Base-by-base conservation (phyloP, 805 yeast genomes). In the Saccharomyces eubayanus region DNA sequence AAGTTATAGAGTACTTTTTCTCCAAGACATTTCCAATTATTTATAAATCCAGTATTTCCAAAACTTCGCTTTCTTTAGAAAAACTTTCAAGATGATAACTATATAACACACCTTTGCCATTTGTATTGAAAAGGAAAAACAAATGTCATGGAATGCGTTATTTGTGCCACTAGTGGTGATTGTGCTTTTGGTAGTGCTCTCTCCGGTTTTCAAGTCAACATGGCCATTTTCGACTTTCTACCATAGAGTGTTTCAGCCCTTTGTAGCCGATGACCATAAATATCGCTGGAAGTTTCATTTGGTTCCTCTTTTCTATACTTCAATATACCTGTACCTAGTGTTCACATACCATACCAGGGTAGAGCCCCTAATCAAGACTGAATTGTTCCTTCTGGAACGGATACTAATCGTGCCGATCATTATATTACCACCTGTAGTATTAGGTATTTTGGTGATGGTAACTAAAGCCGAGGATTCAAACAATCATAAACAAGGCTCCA, bases 241-340 rank as follows among this genome's bases (percentile, higher is more conserved):
- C 52, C 50, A 31, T 9, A 28, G 53, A 4, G 54, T 68, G 4
- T 69, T 62, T 50, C 53, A 57, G 28, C 71, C 71, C 9, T 28
- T 68, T 1, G 47, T 63, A 10, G 55, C 55, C 36, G 69, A 66
- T 36, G 53, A 54, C 10, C 47, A 56, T 3, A 51, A 56, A n/a
- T 61, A 56, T 50, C 53, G 60, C 11, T 64, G 66, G 66, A 68
- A 68, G 48, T 64, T 57, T 49, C 51, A 60, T 46, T n/a, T 64
- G 2, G 65, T 69, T 0, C 74, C 74, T 2, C 4, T 52, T 1
- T 64, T 70, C 31, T 70, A 69, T 50, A 47, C 61, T 5, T 28
- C 56, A 1, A 41, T 70, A 10, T 65, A 65, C 52, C 3, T 51
- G 2, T 62, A 57, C 16, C 52, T 69, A 49, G 47, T 61, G 5